Evolutionary conservation across 352 stramenopile genomes (phyloP).

Genomic region (Phytophthora syringae): DNA sequence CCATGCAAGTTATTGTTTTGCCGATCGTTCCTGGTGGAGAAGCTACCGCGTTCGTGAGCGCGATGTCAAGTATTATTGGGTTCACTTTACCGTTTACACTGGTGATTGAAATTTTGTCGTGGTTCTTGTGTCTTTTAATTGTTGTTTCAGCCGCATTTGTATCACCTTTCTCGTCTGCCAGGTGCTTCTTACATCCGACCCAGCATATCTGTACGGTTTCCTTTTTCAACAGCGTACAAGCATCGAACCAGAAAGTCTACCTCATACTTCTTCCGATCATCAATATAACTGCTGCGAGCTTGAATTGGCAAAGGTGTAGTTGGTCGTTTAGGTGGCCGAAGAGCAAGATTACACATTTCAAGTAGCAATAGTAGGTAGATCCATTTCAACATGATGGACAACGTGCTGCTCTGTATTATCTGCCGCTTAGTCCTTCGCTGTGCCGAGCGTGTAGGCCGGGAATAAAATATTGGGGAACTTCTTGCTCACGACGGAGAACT

Average conservation of each 20-base stretch:
- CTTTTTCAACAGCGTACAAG: slow-evolving; percentile 10
- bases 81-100: slow-evolving; percentile 55
- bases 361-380: too few relatives aligned
- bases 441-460: slow-evolving; percentile 78
- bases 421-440: slow-evolving; percentile 55
- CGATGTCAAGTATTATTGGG: slow-evolving; percentile 32
- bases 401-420: not conserved
- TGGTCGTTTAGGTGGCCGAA: not conserved
- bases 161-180: slow-evolving; percentile 35
- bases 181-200: slow-evolving; percentile 40
- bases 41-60: slow-evolving; percentile 17
- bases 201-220: slow-evolving; percentile 45
- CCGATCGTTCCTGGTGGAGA: slow-evolving; percentile 2
- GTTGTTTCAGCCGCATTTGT: slow-evolving; percentile 18
- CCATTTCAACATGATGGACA: too few relatives aligned
- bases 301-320: too few relatives aligned
- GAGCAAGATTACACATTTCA: too few relatives aligned
- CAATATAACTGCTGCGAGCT: slow-evolving; percentile 33
- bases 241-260: slow-evolving; percentile 28
- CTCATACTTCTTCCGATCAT: slow-evolving; percentile 42
- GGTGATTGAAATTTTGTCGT: slow-evolving; percentile 23
- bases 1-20: slow-evolving; percentile 9
- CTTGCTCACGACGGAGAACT: slow-evolving; percentile 95
- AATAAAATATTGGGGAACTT: slow-evolving; percentile 97
- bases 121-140: slow-evolving; percentile 24